These are phyloP conservation scores for Fomitopsis pinicola DNA, from an alignment of 1,284 basidiomycete species.

Conservation along the genomic window DNA sequence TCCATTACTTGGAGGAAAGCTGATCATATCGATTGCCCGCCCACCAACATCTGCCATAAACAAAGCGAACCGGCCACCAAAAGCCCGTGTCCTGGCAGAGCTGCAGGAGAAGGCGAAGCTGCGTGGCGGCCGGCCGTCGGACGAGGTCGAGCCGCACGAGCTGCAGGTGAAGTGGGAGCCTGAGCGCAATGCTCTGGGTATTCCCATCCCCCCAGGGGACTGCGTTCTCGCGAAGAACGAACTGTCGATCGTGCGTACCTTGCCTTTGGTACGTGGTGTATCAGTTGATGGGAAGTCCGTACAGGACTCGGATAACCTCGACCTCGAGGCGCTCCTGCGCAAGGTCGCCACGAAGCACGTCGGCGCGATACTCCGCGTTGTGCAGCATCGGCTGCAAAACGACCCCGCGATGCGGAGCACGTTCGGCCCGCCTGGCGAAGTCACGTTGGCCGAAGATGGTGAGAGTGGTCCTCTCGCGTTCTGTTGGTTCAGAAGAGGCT, in stretches of 20 bases:
- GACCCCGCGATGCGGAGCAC: conserved; percentile 41
- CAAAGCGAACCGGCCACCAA: conserved; percentile 30
- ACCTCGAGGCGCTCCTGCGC: conserved; percentile 63
- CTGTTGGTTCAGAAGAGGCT: background rate
- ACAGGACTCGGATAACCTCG: conserved; percentile 63
- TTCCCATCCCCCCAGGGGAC: conserved; percentile 42
- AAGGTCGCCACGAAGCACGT: conserved; percentile 59
- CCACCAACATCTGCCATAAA: conserved; percentile 29
- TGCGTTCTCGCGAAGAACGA: conserved; percentile 34
- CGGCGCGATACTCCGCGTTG: conserved; percentile 50
- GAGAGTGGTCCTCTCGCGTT: conserved; percentile 10
- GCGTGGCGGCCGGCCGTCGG: conserved; percentile 47
- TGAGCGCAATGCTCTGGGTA: conserved; percentile 53
- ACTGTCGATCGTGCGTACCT: conserved; percentile 40
- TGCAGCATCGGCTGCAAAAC: conserved; percentile 48
- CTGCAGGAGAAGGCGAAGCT: conserved; percentile 62
- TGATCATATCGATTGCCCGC: conserved; percentile 46
- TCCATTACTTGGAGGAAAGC: conserved; percentile 52
- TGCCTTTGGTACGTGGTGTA: background rate
- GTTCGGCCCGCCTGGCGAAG: conserved; percentile 57
- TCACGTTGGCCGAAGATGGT: conserved; percentile 53
- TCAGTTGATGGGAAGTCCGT: background rate
- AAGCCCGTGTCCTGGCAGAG: conserved; percentile 51
- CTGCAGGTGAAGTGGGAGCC: conserved; percentile 68
- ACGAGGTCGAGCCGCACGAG: conserved; percentile 60